Evolutionary conservation across 352 stramenopile species (phyloP), one percentile per base, ranked within the genome.

Genomic region (Phytopythium litorale): DNA sequence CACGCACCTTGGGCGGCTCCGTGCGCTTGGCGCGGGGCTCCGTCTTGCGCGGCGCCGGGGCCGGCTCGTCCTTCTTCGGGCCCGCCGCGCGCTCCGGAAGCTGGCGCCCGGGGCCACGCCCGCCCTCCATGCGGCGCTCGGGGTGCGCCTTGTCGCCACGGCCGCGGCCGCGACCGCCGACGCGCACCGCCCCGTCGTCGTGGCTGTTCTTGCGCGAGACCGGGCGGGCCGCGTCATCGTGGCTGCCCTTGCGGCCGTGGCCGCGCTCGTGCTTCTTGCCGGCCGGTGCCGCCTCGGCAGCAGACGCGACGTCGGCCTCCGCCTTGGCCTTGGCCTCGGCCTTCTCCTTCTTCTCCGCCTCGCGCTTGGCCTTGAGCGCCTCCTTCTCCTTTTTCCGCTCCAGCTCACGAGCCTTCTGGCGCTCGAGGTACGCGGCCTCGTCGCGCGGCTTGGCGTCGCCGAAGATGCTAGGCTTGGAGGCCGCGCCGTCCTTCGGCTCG

Each of bases 371-470:
- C 23, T 68, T 63, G 30, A 55, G 60, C 50, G 62, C 45, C 48
- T 63, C 62, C 30, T 45, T 30, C 32, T 67, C 51, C 53, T 81
- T 73, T 28, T 67, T 67, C 18, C 56, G 42, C 55, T 79, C 73
- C 32, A 60, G 32, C 42, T 79, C 67, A 15, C 52, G 60, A 38
- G 72, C 59, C 49, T 85, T 89, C 71, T 88, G 84, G 42, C 81
- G 84, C 63, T 91, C 84, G 13, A 75, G 70, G 61, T 92, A 89
- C 56, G 70, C 78, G 9, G 55, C 35, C 43, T 94, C 85, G 42
- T 94, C 86, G 35, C 83, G 86, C 4, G 87, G 85, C 70, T 94
- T 96, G 21, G 87, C 87, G n/a, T 93, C 78, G 18, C 87, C 87
- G 56, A 96, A 96, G 58, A 90, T 87, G 66, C 70, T 93, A 33